Base-by-base conservation (phyloP, 208 protist genomes). In the Leishmania tarentolae region DNA sequence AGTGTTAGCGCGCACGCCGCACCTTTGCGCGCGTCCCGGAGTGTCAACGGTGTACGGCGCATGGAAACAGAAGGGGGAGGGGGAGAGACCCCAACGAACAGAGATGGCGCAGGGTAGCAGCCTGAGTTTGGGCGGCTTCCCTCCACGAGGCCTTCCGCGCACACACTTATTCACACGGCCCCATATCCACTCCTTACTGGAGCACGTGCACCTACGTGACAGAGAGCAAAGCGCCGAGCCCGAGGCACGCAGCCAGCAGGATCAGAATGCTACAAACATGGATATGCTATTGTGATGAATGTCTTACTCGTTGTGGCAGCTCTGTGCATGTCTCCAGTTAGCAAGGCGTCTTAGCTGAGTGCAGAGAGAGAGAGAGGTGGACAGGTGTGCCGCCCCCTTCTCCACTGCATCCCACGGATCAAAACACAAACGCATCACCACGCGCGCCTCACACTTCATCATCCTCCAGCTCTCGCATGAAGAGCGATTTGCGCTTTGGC, bases 401-500 rank as follows among this genome's bases (percentile, higher is more conserved):
- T 19, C 66, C 68, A 72, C 68, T 6, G 42, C 9, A 28, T 72
- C 68, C 68, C 35, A 31, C 68, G 13, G 19, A 37, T 40, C 61
- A 40, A 44, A n/a, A 76, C 50, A 76, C 28, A 59, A 28, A 76
- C 31, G 31, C 50, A n/a, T 21, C 24, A 17, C 17, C 47, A 11
- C n/a, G 35, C 72, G 13, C 6, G 31, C 47, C 11, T 65, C 56
- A 77, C 80, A 40, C 46, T 19, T 28, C 47, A 17, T 86, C 85
- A 24, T 76, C 81, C 35, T 87, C 83, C 78, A 87, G 28, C 63
- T 87, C 83, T 13, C 76, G 83, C 79, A 83, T 75, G 71, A 94
- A 94, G 37, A 94, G 83, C 1, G 91, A 94, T 74, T 88, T 91
- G 40, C 86, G 85, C 83, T 90, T 92, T 57, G 76, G 79, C 47